These are phyloP conservation scores for Plasmodium falciparum DNA, from an alignment of 169 alveolate genomes.

Conservation along the genomic window DNA sequence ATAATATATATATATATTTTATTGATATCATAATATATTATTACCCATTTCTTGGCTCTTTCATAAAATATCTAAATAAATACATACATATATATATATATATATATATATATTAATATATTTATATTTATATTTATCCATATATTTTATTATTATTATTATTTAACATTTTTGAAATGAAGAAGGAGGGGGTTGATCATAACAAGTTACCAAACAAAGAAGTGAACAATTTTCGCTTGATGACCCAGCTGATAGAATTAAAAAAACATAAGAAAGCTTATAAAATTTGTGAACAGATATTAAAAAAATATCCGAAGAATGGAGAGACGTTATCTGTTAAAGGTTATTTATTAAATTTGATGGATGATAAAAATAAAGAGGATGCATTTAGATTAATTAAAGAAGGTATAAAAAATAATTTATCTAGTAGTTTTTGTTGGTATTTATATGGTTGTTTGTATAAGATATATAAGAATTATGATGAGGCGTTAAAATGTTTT, in stretches of 20 bases:
- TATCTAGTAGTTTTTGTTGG: slow-evolving; percentile 76
- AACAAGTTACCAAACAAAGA: slow-evolving; percentile 55
- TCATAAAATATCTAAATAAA: too few species aligned
- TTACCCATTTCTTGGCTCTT: too few species aligned
- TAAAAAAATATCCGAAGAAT: slow-evolving; percentile 60
- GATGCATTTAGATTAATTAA: slow-evolving; percentile 68
- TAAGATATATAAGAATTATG: slow-evolving; percentile 61
- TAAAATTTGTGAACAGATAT: slow-evolving; percentile 71
- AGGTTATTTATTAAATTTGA: slow-evolving; percentile 48
- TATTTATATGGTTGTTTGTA: slow-evolving; percentile 74
- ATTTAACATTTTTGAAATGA: slow-evolving; percentile 6
- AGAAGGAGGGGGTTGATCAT: slow-evolving; percentile 20
- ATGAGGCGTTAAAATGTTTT: slow-evolving; percentile 70
- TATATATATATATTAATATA: background rate
- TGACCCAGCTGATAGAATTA: slow-evolving; percentile 68
- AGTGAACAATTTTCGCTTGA: slow-evolving; percentile 57
- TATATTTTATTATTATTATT: background rate
- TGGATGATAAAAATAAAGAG: slow-evolving; percentile 65
- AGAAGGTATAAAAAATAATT: slow-evolving; percentile 68
- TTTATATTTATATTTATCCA: background rate
- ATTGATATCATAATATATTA: too few species aligned
- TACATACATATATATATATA: background rate
- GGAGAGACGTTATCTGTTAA: slow-evolving; percentile 71
- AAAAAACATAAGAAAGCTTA: slow-evolving; percentile 69
- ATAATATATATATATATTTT: too few species aligned